Evolutionary conservation across 805 yeast species (phyloP), one percentile per base, ranked within the genome.

Genomic region (Lachancea sp.): DNA sequence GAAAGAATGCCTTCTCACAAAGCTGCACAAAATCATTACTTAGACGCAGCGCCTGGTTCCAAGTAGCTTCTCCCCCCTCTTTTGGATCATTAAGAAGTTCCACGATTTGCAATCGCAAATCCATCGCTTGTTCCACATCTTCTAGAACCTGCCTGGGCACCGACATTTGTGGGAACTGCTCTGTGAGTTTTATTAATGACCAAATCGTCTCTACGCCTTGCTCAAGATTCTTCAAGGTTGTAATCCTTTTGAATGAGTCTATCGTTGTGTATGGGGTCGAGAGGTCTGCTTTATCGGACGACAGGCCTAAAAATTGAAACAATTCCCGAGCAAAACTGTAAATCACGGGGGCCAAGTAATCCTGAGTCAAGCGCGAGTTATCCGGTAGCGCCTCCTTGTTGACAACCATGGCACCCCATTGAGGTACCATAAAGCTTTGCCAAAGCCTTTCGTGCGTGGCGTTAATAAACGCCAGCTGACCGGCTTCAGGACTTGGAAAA

Each of bases 1-100:
- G 95, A 60, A 90, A 90, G 54, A 90, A 90, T 0, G 97, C 97
- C 34, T 68, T 68, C 45, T 75, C 78, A 29, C 65, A 56, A n/a
- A 50, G 48, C 32, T 54, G 37, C 1, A 61, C 51, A 36, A 65
- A 45, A 16, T 56, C 48, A 48, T 79, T 73, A 0, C 96, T 83
- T 34, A 71, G 63, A 11, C 64, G 54, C 31, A 79, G 67, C 0
- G 94, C 85, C n/a, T 58, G 51, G 11, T 80, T 71, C 60, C 68
- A 67, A 16, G 46, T 58, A 15, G 37, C 32, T 15, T 56, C 57
- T n/a, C 59, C 60, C 7, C 61, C 65, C 17, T 42, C 29, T 5
- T 43, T 31, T 4, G 63, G 64, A 34, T 61, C 50, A 42, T 61
- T 61, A 24, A 60, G 36, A 12, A 53, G 34, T 16, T 56, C 63